These are phyloP conservation scores for Mucuna pruriens DNA, from an alignment of 306 rosid species.

Conservation along the genomic window DNA sequence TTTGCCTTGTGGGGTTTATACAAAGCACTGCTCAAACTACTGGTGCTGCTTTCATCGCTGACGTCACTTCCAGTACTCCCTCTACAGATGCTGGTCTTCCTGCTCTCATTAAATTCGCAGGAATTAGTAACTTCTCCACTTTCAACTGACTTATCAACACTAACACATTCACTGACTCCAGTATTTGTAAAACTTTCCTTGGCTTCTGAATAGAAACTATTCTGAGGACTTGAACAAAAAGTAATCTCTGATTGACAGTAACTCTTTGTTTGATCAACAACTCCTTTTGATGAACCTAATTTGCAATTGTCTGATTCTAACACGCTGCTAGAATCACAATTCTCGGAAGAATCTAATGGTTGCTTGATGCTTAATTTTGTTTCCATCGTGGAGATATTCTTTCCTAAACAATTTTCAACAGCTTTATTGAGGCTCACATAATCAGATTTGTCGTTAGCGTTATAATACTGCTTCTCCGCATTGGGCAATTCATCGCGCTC, in stretches of 20 bases:
- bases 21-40: slow-evolving; percentile 74
- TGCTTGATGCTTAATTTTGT: slow-evolving; percentile 45
- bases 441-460: slow-evolving; percentile 46
- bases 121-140: slow-evolving; percentile 64
- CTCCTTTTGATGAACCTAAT: slow-evolving; percentile 49
- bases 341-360: slow-evolving; percentile 43
- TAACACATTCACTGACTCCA: slow-evolving; percentile 74
- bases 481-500: slow-evolving; percentile 41
- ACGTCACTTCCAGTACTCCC: slow-evolving; percentile 90
- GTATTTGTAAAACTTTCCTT: slow-evolving; percentile 81
- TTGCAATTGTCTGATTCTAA: slow-evolving; percentile 50
- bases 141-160: slow-evolving; percentile 73
- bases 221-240: slow-evolving; percentile 71
- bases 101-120: slow-evolving; percentile 69
- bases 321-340: slow-evolving; percentile 45
- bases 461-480: slow-evolving; percentile 39
- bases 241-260: slow-evolving; percentile 48
- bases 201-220: slow-evolving; percentile 82
- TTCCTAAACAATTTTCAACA: slow-evolving; percentile 49
- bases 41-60: slow-evolving; percentile 87
- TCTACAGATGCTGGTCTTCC: slow-evolving; percentile 84
- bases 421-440: slow-evolving; percentile 35
- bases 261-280: slow-evolving; percentile 43
- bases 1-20: slow-evolving; percentile 89
- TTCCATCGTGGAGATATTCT: slow-evolving; percentile 50